Evolutionary conservation across 192 early-diverging fungal species (phyloP), one percentile per base, ranked within the genome.

Genomic region (Borealophlyctis nickersoniae): DNA sequence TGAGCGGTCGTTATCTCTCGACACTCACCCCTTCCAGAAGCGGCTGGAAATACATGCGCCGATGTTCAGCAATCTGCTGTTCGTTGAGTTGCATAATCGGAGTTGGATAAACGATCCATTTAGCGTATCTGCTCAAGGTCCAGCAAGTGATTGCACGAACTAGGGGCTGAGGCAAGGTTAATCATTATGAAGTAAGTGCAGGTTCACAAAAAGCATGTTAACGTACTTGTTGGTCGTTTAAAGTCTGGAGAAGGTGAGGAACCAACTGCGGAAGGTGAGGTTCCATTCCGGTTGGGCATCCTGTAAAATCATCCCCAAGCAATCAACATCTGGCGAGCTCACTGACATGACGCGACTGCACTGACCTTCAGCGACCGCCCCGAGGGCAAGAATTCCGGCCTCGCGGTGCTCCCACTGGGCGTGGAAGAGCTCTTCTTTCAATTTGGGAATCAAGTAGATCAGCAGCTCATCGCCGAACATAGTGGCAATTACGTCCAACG

Each of bases 61-160:
- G 54, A 59, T 82, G 78, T 33, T 58, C 49, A 26, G 52, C 23
- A 5, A 61, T 24, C 19, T 77, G 77, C 65, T 81, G 85, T 16
- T 79, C 57, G 65, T 80, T 82, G 39, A 75, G 69, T 24, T 79
- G 75, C 56, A 83, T 70, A 7, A 31, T 51, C 29, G 56, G 60
- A 34, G 54, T 26, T 34, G 59, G 73, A 39, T 68, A 29, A 14
- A 79, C 70, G 32, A 79, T 77, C 94, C 94, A 97, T 51, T 82
- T 80, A 29, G 88, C 83, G 71, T 96, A 99, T 54, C 98, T 88
- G 52, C 93, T 91, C 51, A 97, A 78, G 31, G 98, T 94, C 98
- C 98, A 99, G 78, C 98, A 99, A 7, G 98, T 90, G 71, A 99
- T 99, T 24, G 93, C 91, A 51, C 95, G 88, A 33, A 99, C 91